Percentiles rank a stretch among this genome's conserved stretches.
phyloP scores from a whole-genome alignment of 1,139 yeast genomes.

The Diutina sp. region DNA sequence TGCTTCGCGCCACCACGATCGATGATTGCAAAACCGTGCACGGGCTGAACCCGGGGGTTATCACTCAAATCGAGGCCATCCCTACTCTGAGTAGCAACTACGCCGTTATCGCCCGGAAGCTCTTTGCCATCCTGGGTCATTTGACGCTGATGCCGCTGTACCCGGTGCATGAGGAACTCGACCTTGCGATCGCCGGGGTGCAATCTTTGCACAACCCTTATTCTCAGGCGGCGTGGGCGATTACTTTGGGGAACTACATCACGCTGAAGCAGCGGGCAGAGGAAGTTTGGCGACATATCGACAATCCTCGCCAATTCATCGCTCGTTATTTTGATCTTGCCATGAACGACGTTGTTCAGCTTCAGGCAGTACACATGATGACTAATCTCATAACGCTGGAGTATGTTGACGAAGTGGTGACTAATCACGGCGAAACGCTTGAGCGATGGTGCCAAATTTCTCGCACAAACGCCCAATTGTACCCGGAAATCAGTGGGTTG shows the following conservation, averaged over 20 bases:
- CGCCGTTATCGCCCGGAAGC: background rate
- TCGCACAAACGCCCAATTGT: background rate
- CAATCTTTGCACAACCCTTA: background rate
- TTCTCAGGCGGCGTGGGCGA: background rate
- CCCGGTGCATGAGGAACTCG: background rate
- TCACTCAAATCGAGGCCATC: background rate
- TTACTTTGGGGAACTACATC: background rate
- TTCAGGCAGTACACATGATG: slow-evolving; percentile 1
- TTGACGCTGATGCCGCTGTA: slow-evolving; percentile 1
- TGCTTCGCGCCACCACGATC: background rate
- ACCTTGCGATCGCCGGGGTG: background rate
- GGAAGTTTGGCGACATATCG: background rate
- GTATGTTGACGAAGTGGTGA: background rate
- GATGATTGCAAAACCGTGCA: background rate
- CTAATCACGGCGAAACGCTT: background rate
- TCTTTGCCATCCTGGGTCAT: background rate
- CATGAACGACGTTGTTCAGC: slow-evolving; percentile 1
- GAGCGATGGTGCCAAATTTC: background rate
- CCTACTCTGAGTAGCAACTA: background rate
- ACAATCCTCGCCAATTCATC: background rate
- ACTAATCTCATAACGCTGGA: background rate
- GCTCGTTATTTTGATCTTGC: background rate
- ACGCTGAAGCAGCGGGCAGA: background rate
- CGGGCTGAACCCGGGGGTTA: background rate
- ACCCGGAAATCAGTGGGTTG: background rate